A percentile compares a stretch with the other conserved stretches of the same genome.
These are phyloP conservation scores for Malania oleifera DNA, from an alignment of 164 flowering plant genomes.

Conservation along the genomic window DNA sequence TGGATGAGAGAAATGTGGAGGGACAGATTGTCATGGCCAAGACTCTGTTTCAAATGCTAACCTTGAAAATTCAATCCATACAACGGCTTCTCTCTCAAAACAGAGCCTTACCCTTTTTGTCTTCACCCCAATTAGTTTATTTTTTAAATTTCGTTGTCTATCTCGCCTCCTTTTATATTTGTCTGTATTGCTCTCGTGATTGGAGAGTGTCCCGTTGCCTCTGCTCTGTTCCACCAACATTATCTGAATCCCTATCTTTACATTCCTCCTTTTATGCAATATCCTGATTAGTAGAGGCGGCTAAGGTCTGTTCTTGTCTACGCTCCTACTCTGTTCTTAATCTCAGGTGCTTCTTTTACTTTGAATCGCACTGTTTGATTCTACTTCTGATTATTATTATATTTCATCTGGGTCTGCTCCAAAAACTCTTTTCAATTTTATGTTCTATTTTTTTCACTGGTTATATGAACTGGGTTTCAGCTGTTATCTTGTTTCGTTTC, in stretches of 20 bases:
- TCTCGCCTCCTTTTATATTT: background rate
- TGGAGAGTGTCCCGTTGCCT: background rate
- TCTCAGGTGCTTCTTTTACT: background rate
- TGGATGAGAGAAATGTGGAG: too few species aligned
- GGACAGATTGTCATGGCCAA: too few species aligned
- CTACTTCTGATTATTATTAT: background rate
- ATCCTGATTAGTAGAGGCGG: background rate
- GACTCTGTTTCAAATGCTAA: conserved; percentile 24
- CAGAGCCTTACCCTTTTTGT: conserved; percentile 17
- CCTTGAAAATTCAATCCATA: conserved; percentile 41
- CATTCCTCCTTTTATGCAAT: background rate
- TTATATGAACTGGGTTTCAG: conserved; percentile 6
- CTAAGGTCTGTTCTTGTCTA: background rate
- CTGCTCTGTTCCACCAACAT: background rate
- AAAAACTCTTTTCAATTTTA: background rate
- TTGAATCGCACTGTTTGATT: conserved; percentile 2
- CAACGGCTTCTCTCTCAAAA: conserved; percentile 7
- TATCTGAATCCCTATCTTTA: background rate
- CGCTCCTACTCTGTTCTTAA: background rate
- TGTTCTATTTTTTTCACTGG: background rate
- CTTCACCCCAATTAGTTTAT: background rate
- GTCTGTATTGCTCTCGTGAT: background rate
- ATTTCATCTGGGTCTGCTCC: conserved; percentile 5
- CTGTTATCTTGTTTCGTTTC: background rate
- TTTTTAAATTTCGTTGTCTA: background rate